Evolutionary conservation across 2,329 filamentous ascomycete species (phyloP).

Genomic region (Cladosporium sp.): DNA sequence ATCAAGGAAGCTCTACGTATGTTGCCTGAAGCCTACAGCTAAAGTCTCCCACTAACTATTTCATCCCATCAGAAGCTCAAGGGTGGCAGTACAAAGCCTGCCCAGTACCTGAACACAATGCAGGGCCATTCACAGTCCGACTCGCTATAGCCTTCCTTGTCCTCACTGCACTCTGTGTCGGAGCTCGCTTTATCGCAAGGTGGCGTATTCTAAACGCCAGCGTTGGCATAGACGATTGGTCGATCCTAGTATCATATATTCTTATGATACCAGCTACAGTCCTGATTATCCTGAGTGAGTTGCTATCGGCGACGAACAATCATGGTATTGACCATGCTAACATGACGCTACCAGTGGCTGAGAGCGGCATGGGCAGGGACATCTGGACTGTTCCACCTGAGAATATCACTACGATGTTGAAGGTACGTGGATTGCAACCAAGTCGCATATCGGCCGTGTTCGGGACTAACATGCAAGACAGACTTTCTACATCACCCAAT

Average conservation of each 20-base stretch:
- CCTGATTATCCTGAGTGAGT: not conserved
- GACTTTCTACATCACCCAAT: slow-evolving; percentile 4
- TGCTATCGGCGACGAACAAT: not conserved
- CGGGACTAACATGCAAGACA: not conserved
- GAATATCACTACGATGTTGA: slow-evolving; percentile 1
- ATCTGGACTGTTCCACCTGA: not conserved
- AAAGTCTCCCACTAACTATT: not conserved
- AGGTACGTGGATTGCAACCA: not conserved
- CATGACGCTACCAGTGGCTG: not conserved
- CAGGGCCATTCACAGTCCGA: not conserved
- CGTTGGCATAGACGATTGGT: slow-evolving; percentile 1
- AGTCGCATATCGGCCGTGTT: not conserved
- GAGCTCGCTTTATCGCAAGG: not conserved
- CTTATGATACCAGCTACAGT: not conserved
- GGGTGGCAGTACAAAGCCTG: not conserved
- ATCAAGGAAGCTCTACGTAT: slow-evolving; percentile 2
- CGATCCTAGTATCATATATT: not conserved
- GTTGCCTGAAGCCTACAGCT: not conserved
- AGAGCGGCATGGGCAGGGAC: slow-evolving; percentile 1
- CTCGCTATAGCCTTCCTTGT: not conserved
- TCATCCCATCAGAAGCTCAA: not conserved
- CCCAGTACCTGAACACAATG: slow-evolving; percentile 5
- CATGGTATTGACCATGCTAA: not conserved
- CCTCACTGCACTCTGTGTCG: not conserved
- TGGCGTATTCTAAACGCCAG: not conserved